These are phyloP conservation scores for Thuja plicata DNA, from an alignment of 83 land plant genomes.

Conservation along the genomic window DNA sequence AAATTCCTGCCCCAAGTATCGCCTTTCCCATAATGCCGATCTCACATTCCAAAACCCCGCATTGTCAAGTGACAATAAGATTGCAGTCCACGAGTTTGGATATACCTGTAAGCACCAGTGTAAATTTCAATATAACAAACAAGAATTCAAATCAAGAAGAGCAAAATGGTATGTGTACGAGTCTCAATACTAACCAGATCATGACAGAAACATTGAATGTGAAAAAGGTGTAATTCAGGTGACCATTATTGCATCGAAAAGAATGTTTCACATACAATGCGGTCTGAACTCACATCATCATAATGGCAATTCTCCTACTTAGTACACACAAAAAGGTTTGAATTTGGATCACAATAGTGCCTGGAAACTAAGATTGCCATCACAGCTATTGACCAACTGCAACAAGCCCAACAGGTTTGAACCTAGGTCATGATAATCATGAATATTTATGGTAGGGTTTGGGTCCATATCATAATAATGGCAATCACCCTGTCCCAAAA, in stretches of 20 bases:
- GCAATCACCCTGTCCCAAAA: background rate
- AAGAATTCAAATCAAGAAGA: background rate
- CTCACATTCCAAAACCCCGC: slow-evolving; percentile 75
- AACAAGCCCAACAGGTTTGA: background rate
- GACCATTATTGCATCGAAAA: background rate
- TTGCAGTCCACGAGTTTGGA: slow-evolving; percentile 68
- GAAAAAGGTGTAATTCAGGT: background rate
- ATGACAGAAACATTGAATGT: no score
- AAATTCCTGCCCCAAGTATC: slow-evolving; percentile 57
- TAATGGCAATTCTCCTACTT: no score
- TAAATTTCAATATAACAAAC: background rate
- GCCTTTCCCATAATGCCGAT: slow-evolving; percentile 36
- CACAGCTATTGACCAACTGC: no score
- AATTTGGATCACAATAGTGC: no score
- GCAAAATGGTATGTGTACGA: no score
- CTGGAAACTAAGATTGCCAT: no score
- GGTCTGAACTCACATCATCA: no score
- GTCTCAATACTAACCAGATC: no score
- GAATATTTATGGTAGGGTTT: background rate
- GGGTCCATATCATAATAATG: background rate
- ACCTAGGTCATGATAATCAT: background rate
- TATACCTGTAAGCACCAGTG: slow-evolving; percentile 37
- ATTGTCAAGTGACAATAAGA: slow-evolving; percentile 59
- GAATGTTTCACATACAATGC: background rate
- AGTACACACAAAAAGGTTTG: no score